Conservation (phyloP, 2,329 filamentous ascomycete species). For the Cladophialophora chaetospira region DNA sequence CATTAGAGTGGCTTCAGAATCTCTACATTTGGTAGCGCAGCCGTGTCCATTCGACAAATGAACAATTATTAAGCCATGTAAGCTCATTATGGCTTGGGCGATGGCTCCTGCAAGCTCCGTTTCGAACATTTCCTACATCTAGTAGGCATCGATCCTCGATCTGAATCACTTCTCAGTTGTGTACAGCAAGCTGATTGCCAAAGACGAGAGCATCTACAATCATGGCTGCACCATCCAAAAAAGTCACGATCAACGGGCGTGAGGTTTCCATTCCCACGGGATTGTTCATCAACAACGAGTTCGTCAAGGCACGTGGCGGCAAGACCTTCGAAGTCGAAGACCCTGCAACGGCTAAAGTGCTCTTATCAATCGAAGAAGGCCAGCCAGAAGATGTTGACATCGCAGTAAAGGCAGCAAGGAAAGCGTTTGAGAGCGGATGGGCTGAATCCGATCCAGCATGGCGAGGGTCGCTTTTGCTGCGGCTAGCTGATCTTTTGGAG, state of each 20-base stretch:
- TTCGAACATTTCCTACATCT: too few relatives aligned
- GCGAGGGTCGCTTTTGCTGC: constrained; percentile 30
- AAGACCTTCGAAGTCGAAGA: constrained; percentile 41
- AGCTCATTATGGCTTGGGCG: too few relatives aligned
- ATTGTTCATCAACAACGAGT: constrained; percentile 50
- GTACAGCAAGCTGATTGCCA: too few relatives aligned
- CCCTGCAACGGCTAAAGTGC: constrained; percentile 36
- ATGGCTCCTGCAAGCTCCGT: too few relatives aligned
- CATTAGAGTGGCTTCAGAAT: too few relatives aligned
- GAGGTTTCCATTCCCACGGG: constrained; percentile 19
- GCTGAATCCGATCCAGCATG: constrained; percentile 46
- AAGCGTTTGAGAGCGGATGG: constrained; percentile 52
- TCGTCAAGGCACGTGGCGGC: constrained; percentile 40
- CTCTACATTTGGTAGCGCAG: too few relatives aligned
- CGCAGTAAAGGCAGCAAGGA: constrained; percentile 41
- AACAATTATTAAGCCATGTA: too few relatives aligned
- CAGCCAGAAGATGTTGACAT: constrained; percentile 39
- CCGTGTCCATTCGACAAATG: too few relatives aligned
- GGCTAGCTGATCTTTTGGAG: constrained; percentile 66
- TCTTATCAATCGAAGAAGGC: constrained; percentile 38
- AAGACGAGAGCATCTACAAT: too few relatives aligned
- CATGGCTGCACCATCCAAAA: not conserved
- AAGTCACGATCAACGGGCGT: not conserved
- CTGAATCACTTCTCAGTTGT: too few relatives aligned
- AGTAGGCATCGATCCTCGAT: too few relatives aligned